Evolutionary conservation across 2,329 filamentous ascomycete species (phyloP).

Genomic region (Atkinsonella hypoxylon): DNA sequence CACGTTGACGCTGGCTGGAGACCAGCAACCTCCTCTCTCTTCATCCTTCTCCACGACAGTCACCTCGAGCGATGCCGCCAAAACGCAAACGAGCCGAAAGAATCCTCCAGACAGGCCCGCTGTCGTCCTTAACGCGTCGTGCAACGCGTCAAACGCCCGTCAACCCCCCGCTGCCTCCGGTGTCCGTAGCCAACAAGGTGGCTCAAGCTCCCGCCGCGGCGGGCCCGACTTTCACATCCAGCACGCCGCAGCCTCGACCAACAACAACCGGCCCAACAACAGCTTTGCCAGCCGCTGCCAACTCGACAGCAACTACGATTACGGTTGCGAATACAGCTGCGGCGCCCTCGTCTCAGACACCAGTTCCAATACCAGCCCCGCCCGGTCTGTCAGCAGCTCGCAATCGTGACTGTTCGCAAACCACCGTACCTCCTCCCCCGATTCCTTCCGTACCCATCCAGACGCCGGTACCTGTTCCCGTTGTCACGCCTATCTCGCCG

Average conservation of each 20-base stretch:
- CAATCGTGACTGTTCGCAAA: slow-evolving; percentile 10
- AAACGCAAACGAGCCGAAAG: slow-evolving; percentile 26
- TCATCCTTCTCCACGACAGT: neutral
- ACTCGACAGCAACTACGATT: slow-evolving; percentile 2
- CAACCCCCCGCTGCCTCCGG: slow-evolving; percentile 16
- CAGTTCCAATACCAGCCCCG: slow-evolving; percentile 8
- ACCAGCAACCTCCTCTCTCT: neutral
- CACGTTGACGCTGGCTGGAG: neutral
- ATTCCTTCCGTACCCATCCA: slow-evolving; percentile 5
- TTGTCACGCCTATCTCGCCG: slow-evolving; percentile 1
- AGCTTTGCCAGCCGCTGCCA: slow-evolving; percentile 1
- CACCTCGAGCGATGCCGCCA: slow-evolving; percentile 18
- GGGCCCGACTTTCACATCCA: neutral
- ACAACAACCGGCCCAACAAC: neutral
- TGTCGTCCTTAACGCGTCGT: slow-evolving; percentile 21
- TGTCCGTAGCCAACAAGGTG: slow-evolving; percentile 5
- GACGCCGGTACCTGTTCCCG: slow-evolving; percentile 1
- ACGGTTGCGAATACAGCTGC: slow-evolving; percentile 7
- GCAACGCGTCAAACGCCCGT: slow-evolving; percentile 28
- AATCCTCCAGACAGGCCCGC: slow-evolving; percentile 10
- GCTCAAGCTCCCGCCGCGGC: slow-evolving; percentile 5
- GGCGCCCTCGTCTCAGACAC: slow-evolving; percentile 8
- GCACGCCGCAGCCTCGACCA: neutral
- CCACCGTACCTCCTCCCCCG: neutral
- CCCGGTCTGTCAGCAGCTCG: slow-evolving; percentile 14